Conservation (phyloP, 306 rosid species). For the Lagenaria siceraria region DNA sequence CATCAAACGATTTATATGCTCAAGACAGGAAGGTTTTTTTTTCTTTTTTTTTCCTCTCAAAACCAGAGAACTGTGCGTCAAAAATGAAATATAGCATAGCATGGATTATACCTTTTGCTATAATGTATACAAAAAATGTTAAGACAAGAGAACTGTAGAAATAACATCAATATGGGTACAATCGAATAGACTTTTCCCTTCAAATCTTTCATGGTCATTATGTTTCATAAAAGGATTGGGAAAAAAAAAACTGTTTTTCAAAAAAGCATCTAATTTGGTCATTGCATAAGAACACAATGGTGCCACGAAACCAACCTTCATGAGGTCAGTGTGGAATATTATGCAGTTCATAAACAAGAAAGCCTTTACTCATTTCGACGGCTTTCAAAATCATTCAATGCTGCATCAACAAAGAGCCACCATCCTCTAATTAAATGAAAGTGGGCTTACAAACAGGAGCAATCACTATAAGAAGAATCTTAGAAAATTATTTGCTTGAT, state of each 20-base stretch:
- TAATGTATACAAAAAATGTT: too few species aligned
- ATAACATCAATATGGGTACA: not conserved
- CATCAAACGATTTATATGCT: not conserved
- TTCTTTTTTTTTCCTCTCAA: not conserved
- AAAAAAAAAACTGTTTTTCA: not conserved
- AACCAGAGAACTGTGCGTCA: not conserved
- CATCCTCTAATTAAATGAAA: not conserved
- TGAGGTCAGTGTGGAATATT: not conserved
- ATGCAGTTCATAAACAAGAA: not conserved
- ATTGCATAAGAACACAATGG: not conserved
- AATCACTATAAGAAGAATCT: not conserved
- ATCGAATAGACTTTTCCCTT: not conserved
- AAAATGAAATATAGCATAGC: not conserved
- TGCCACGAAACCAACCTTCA: not conserved
- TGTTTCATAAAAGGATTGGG: not conserved
- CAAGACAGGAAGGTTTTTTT: too few species aligned
- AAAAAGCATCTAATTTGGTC: not conserved
- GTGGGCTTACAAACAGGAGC: not conserved
- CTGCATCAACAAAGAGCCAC: not conserved
- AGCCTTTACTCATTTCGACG: not conserved
- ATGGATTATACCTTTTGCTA: not conserved
- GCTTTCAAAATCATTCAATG: not conserved
- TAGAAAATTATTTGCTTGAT: not conserved
- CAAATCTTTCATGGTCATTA: not conserved
- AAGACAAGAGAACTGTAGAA: too few species aligned